A percentile compares a stretch with the other conserved stretches of the same genome.
These are phyloP conservation scores for Dittrichia graveolens DNA, from an alignment of 129 eudicot genomes.

Conservation along the genomic window DNA sequence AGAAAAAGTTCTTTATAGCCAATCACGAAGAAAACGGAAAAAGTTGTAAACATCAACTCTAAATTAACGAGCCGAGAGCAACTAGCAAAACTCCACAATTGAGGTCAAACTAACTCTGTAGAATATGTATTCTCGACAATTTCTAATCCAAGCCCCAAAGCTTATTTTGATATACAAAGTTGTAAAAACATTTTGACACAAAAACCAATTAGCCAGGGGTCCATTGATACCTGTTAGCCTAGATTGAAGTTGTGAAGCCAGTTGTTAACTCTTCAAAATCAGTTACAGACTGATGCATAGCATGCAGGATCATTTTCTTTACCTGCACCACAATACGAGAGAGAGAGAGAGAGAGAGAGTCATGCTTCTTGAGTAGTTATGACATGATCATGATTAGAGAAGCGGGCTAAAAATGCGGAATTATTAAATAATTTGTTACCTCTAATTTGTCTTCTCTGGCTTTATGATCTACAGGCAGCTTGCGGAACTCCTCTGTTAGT, in stretches of 20 bases:
- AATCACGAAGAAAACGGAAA: too few relatives aligned
- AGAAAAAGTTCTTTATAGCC: too few relatives aligned
- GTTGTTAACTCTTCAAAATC: conserved; percentile 45
- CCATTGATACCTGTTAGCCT: background rate
- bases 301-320: conserved; percentile 79
- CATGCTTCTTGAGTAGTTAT: background rate
- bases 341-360: background rate
- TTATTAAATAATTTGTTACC: conserved; percentile 35
- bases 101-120: too few relatives aligned
- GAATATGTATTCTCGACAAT: too few relatives aligned
- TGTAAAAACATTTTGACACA: too few relatives aligned
- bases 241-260: background rate
- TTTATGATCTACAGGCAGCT: conserved; percentile 65
- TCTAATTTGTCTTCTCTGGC: conserved; percentile 91
- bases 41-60: too few relatives aligned
- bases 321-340: conserved; percentile 48
- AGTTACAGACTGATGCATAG: conserved; percentile 49
- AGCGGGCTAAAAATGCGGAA: too few relatives aligned
- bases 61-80: too few relatives aligned
- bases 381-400: background rate
- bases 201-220: too few relatives aligned
- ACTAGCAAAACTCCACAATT: too few relatives aligned
- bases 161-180: too few relatives aligned
- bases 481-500: conserved; percentile 75
- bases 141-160: too few relatives aligned